Evolutionary conservation across 1,139 yeast species (phyloP), one percentile per base, ranked within the genome.

Genomic region (Taphrina deformans): DNA sequence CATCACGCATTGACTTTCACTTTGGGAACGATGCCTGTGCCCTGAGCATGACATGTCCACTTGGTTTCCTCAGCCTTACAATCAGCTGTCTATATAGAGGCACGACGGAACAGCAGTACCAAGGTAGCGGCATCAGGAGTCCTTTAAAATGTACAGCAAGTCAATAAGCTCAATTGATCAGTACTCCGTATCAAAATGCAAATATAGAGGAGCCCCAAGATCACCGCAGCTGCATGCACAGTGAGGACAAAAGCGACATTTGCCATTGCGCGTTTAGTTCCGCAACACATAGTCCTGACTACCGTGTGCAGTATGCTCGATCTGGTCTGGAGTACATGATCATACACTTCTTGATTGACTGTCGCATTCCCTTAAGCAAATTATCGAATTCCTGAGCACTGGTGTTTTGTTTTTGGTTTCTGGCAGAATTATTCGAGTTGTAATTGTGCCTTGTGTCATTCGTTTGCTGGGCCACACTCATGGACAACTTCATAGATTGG

Each of bases 401-500:
- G 41, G 41, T 38, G 41, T 38, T 12, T 38, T 38, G 41, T 38
- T 38, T 2, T 38, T 38, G 41, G 14, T 38, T 7, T 21, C 48
- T 7, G 24, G 27, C 48, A 21, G 48, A n/a, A 3, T 9, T n/a
- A n/a, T 2, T 6, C 48, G 48, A 9, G 7, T 16, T 12, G 55
- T 51, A 44, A 51, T 51, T 23, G 40, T 51, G 24, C 55, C 18
- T 31, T 33, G 26, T 33, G 21, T 31, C 16, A 6, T 27, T 16
- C n/a, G 9, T 44, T 44, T 18, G 27, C 2, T 44, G 2, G 12
- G 10, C 24, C 5, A 21, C 27, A 18, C 21, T 21, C 44, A 53
- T 35, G 48, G 48, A 38, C 23, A 38, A 53, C 38, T 53, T 27
- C 23, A 53, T 53, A 53, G 58, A 53, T 18, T 53, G 58, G 58